Base-by-base conservation (phyloP, 208 protist species). In the Novymonas esmeraldas region DNA sequence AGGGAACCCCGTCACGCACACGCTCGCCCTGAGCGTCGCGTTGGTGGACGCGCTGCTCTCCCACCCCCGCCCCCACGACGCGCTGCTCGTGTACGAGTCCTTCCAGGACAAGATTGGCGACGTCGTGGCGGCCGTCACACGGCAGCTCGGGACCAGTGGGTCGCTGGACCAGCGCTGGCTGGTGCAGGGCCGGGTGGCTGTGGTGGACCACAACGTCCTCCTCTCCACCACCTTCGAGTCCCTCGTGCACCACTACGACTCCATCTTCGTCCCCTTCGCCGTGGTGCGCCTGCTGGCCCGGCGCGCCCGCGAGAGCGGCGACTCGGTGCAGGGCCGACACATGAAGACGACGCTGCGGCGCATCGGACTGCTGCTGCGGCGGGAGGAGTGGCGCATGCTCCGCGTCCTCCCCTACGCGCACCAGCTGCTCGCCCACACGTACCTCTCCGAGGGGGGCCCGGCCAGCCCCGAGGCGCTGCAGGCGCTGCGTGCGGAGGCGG, bases 181-280 rank as follows among this genome's bases (percentile, higher is more conserved):
- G 28, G 85, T 92, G 46, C 83, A 96, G 64, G 91, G 91, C 11
- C 86, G 91, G 26, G 87, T 96, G 3, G 91, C 84, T n/a, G 87
- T 96, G 1, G 77, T 94, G 16, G 91, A 96, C 63, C 91, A 94
- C 73, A 93, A 90, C 69, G 82, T 92, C 2, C 20, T 96, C 14
- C 79, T 94, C n/a, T 86, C 80, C 10, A 79, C 87, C n/a, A 76
- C 71, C 22, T 89, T 94, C 36, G 87, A 92, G 44, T 94, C 88
- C 11, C 80, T 96, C 56, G 66, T 84, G 4, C 36, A 64, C 42
- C 91, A 96, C 73, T 96, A 96, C 74, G 91, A 96, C 76, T 82
- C 86, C 6, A 48, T 96, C 22, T 84, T 96, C 44, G 68, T 96
- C 20, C 87, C 91, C 20, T 93, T 90, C 56, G 81, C 88, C 0